Base-by-base conservation (phyloP, 208 protist genomes). In the Crithidia fasciculata region DNA sequence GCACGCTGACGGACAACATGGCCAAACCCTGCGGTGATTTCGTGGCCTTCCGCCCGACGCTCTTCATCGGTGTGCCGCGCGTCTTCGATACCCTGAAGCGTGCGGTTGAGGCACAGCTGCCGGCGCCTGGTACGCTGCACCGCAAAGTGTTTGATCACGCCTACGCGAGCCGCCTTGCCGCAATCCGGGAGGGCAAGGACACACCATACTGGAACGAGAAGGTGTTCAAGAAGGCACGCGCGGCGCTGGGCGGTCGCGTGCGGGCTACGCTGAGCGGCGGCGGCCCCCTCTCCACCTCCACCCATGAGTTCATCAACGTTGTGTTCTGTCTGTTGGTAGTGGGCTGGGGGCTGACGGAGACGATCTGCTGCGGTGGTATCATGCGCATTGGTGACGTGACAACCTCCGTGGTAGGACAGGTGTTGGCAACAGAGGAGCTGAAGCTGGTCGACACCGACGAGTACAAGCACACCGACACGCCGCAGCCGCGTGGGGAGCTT, bases 341-440 rank as follows among this genome's bases (percentile, higher is more conserved):
- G 50, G 94, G 93, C 45, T 98, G 94, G 87, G 95, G 90, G 44
- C 74, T 97, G 15, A 97, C 94, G 15, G 92, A 98, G 80, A 95
- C 92, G 12, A 72, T 85, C 16, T 89, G 87, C 71, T 71, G 80
- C 16, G 88, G 91, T 16, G 74, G 67, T 6, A 85, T 89, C 19
- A 84, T 91, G 74, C 73, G 77, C 4, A 15, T 82, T 2, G 82
- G 90, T 2, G 89, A 95, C 68, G 15, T 86, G 49, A 59, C 75
- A n/a, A 71, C 77, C 3, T 74, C 70, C 10, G 73, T 72, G 52
- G 85, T 89, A 50, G 95, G 94, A 3, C 81, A 88, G 60, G 53
- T 92, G 19, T 37, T 98, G 8, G 56, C 74, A 10, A 62, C 69
- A 3, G 71, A 75, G 53, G 90, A 99, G 80, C 47, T 99, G 52